These are phyloP conservation scores for Trichophyton mentagrophytes DNA, from an alignment of 2,329 filamentous ascomycete genomes.

Conservation along the genomic window DNA sequence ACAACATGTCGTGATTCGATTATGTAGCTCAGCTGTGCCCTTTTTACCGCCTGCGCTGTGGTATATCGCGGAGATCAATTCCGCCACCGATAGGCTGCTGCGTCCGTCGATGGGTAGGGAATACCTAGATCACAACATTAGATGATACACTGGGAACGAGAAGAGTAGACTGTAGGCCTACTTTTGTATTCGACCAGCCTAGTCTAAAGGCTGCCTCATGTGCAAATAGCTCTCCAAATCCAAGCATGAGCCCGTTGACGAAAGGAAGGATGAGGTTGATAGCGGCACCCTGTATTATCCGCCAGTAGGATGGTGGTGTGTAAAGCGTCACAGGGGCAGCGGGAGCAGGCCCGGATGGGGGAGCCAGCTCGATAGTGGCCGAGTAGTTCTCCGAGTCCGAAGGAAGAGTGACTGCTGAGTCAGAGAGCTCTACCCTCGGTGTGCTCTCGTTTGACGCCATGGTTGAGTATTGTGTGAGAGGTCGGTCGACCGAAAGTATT, in stretches of 20 bases:
- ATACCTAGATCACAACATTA: constrained; percentile 34
- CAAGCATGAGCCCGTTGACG: constrained; percentile 95
- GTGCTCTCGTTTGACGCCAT: constrained; percentile 26
- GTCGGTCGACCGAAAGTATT: not conserved
- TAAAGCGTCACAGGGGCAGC: constrained; percentile 59
- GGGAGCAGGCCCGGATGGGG: constrained; percentile 23
- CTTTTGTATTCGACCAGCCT: constrained; percentile 90
- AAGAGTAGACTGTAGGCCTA: constrained; percentile 31
- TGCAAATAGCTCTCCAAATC: constrained; percentile 91
- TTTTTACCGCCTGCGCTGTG: constrained; percentile 41
- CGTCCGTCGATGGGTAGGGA: constrained; percentile 47
- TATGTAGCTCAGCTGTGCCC: constrained; percentile 33
- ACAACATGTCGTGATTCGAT: constrained; percentile 52
- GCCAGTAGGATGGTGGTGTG: constrained; percentile 76
- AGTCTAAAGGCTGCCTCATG: constrained; percentile 88
- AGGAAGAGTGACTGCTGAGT: constrained; percentile 33
- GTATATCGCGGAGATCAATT: constrained; percentile 62
- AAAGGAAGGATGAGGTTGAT: constrained; percentile 96
- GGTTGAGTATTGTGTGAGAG: constrained; percentile 37
- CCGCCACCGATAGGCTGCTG: constrained; percentile 61
- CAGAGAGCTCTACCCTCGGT: constrained; percentile 28
- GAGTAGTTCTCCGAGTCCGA: constrained; percentile 39
- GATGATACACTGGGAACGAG: constrained; percentile 5
- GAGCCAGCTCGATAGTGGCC: constrained; percentile 26
- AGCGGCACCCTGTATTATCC: constrained; percentile 70